A percentile compares a stretch with the other conserved stretches of the same genome.
phyloP scores from a whole-genome alignment of 495 filamentous ascomycete genomes.

The Aspergillus ellipticus region DNA sequence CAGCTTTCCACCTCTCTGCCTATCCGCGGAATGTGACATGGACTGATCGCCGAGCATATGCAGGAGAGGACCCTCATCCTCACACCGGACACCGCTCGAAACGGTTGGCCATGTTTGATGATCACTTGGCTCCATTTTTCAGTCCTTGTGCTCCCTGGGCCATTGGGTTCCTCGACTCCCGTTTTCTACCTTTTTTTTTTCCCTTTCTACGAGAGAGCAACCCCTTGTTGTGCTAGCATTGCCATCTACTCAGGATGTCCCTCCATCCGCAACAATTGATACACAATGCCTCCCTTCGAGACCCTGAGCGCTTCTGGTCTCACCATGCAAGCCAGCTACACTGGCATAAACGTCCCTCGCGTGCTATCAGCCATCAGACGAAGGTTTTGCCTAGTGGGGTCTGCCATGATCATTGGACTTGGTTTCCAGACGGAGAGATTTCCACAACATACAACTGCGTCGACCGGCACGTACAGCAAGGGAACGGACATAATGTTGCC shows the following conservation, averaged over 20 bases:
- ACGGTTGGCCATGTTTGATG: neutral
- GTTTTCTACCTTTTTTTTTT: neutral
- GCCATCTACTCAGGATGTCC: neutral
- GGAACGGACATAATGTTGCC: conserved; percentile 66
- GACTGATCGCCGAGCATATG: neutral
- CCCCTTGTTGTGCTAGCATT: neutral
- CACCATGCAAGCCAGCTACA: conserved; percentile 68
- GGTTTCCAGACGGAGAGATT: conserved; percentile 87
- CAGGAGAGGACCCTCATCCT: neutral
- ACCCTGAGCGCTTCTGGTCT: conserved; percentile 73
- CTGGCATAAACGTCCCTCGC: conserved; percentile 71
- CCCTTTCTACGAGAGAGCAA: neutral
- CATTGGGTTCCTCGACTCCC: neutral
- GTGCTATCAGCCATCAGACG: conserved; percentile 26
- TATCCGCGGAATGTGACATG: conserved; percentile 3
- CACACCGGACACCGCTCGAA: neutral
- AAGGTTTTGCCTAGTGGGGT: conserved; percentile 48
- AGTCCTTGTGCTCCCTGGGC: neutral
- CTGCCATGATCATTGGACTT: conserved; percentile 65
- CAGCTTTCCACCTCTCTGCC: neutral
- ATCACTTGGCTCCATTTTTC: neutral
- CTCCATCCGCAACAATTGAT: conserved; percentile 37
- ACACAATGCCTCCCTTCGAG: conserved; percentile 35
- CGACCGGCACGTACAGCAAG: conserved; percentile 77
- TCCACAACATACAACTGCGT: conserved; percentile 89